These are phyloP conservation scores for Moesziomyces antarcticus DNA, from an alignment of 1,284 basidiomycete species.

Conservation along the genomic window DNA sequence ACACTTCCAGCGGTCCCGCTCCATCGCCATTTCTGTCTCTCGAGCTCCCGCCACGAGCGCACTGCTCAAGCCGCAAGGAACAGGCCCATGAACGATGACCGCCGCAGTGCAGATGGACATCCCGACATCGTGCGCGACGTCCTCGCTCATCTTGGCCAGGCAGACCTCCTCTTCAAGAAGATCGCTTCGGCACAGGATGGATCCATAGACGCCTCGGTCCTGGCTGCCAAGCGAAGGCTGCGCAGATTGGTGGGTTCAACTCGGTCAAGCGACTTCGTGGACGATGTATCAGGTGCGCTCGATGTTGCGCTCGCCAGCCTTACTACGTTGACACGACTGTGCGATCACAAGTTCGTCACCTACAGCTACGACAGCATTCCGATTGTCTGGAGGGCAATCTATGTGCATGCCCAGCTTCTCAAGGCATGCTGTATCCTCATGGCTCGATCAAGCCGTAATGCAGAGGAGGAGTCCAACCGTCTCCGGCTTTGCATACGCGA, in stretches of 20 bases:
- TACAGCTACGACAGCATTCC: slow-evolving; percentile 69
- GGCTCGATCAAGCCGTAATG: slow-evolving; percentile 1
- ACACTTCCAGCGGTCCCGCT: no score
- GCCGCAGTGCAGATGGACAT: neutral
- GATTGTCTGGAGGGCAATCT: slow-evolving; percentile 68
- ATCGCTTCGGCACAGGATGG: neutral
- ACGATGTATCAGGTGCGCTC: neutral
- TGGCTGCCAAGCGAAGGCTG: slow-evolving; percentile 6
- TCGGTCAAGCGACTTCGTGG: neutral
- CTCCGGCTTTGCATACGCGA: slow-evolving; percentile 69
- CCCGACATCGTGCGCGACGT: neutral
- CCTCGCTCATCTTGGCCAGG: neutral
- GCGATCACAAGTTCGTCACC: slow-evolving; percentile 69
- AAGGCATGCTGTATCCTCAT: slow-evolving; percentile 25
- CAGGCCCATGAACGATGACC: no score
- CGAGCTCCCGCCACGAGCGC: no score
- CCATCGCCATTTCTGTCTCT: no score
- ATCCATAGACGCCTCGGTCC: slow-evolving; percentile 1
- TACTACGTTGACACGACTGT: slow-evolving; percentile 65
- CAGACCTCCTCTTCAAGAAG: neutral
- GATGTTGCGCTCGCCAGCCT: slow-evolving; percentile 6
- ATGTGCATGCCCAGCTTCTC: slow-evolving; percentile 68
- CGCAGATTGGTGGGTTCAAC: neutral
- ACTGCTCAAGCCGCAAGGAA: no score
- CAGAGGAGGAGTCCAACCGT: neutral